Base-by-base conservation (phyloP, 495 filamentous ascomycete genomes). In the Recurvomyces mirabilis region DNA sequence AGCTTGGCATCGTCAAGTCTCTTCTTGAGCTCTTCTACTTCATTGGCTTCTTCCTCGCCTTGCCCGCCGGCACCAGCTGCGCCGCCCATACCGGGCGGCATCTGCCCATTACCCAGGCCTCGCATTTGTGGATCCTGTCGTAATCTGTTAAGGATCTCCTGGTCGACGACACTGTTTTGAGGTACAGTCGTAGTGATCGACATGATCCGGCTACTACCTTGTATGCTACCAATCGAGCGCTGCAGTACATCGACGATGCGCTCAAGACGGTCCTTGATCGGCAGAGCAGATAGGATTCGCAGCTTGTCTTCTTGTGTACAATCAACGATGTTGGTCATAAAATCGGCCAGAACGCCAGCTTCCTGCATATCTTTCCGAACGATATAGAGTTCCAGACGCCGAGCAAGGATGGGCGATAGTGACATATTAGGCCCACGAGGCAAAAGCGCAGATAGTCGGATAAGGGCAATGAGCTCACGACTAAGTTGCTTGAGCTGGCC, bases 21-120 rank as follows among this genome's bases (percentile, higher is more conserved):
- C 64, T 89, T 87, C 60, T 91, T 80, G 5, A 99, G 68, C 61
- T 96, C 89, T 18, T 91, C 85, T n/a, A 93, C 62, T 65, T 94
- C 88, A 49, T 87, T 85, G 15, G 48, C 46, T 22, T 64, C 64
- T 22, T 86, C 79, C 29, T 84, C 81, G 20, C 71, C 68, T 42
- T 75, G 61, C 42, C 64, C 57, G 52, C 70, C 57, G n/a, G 63
- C 58, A 5, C 63, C 67, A 46, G 61, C 47, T 46, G 48, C 60
- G 26, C 60, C 60, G n/a, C 58, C 53, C 7, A 74, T 69, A 19
- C 66, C 65, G 17, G 68, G 61, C 3, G 77, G 62, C 39, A 45
- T 43, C 41, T 52, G 46, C 26, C 64, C 67, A 43, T 61, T 59
- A 29, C 35, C 51, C 37, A 69, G 64, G 52, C 72, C 59, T 43